Evolutionary conservation across 345 rosid species (phyloP).

Genomic region (Leavenworthia alabamica): DNA sequence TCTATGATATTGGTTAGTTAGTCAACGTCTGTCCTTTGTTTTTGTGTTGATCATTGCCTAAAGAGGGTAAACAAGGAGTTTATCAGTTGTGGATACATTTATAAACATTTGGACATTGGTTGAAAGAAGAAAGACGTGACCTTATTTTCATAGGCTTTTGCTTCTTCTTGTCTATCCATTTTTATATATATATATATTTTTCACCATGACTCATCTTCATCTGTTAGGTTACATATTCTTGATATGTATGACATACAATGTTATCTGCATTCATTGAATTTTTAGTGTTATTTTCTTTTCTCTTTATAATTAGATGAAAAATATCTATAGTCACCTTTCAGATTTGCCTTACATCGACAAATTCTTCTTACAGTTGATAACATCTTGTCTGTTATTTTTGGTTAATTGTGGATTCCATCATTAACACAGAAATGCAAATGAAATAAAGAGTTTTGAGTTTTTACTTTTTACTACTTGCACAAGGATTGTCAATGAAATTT

Average conservation of each 20-base stretch:
- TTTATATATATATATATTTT: conserved; percentile 10
- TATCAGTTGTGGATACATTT: not conserved
- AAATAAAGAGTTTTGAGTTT: conserved; percentile 6
- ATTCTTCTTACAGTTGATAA: conserved; percentile 14
- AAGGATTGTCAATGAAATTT: conserved; percentile 4
- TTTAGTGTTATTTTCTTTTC: not conserved
- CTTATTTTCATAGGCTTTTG: conserved; percentile 9
- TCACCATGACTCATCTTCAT: conserved; percentile 9
- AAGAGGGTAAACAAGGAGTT: conserved; percentile 20
- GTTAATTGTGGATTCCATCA: conserved; percentile 22
- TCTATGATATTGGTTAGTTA: not conserved
- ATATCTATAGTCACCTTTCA: conserved; percentile 12
- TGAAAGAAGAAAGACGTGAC: conserved; percentile 21
- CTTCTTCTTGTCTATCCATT: conserved; percentile 21
- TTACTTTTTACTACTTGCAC: conserved; percentile 20
- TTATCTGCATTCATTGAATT: conserved; percentile 13
- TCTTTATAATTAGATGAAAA: not conserved
- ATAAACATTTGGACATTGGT: conserved; percentile 1
- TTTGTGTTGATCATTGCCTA: conserved; percentile 25
- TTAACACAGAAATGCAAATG: conserved; percentile 12
- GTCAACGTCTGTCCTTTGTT: conserved; percentile 21
- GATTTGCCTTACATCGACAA: conserved; percentile 21
- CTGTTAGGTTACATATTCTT: conserved; percentile 14
- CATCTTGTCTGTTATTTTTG: conserved; percentile 25
- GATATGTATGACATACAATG: not conserved